A percentile compares a stretch with the other conserved stretches of the same genome.
These are phyloP conservation scores for Alternaria tenuissima DNA, from an alignment of 2,329 filamentous ascomycete species.

Conservation along the genomic window DNA sequence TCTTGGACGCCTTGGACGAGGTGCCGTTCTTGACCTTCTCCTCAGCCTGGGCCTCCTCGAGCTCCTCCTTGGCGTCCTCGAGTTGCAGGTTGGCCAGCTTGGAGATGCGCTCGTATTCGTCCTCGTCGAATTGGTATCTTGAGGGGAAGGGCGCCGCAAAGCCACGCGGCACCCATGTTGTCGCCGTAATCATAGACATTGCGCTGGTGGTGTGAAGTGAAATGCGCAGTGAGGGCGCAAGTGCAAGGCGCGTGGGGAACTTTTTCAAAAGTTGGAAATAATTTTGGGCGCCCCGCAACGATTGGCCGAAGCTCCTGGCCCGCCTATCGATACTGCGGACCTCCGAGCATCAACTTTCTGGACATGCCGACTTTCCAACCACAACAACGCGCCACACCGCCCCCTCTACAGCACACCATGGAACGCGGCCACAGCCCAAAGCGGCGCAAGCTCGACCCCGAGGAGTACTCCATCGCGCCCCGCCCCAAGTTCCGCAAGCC, in stretches of 20 bases:
- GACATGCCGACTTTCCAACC: background rate
- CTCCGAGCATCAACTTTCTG: constrained; percentile 23
- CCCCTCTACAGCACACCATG: constrained; percentile 31
- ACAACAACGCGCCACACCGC: background rate
- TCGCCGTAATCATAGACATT: constrained; percentile 66
- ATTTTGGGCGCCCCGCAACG: constrained; percentile 24
- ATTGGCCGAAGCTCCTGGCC: constrained; percentile 28
- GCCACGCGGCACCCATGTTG: constrained; percentile 62
- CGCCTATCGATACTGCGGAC: constrained; percentile 39
- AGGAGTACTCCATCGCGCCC: constrained; percentile 65
- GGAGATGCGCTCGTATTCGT: constrained; percentile 60
- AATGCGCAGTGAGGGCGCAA: constrained; percentile 20
- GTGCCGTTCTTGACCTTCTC: constrained; percentile 46
- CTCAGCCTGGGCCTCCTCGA: constrained; percentile 64
- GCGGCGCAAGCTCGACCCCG: constrained; percentile 71
- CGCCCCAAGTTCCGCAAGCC: constrained; percentile 55
- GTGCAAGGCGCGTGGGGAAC: constrained; percentile 20
- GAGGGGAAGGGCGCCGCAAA: constrained; percentile 60
- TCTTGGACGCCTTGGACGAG: constrained; percentile 26
- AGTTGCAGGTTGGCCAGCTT: constrained; percentile 70
- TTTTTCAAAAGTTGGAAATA: constrained; percentile 25
- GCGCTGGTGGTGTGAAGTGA: constrained; percentile 17
- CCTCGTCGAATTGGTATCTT: constrained; percentile 61
- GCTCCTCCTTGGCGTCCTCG: constrained; percentile 88
- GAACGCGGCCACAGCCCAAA: constrained; percentile 64